Evolutionary conservation across 2,329 filamentous ascomycete genomes (phyloP).

Genomic region (Talaromyces sp.): DNA sequence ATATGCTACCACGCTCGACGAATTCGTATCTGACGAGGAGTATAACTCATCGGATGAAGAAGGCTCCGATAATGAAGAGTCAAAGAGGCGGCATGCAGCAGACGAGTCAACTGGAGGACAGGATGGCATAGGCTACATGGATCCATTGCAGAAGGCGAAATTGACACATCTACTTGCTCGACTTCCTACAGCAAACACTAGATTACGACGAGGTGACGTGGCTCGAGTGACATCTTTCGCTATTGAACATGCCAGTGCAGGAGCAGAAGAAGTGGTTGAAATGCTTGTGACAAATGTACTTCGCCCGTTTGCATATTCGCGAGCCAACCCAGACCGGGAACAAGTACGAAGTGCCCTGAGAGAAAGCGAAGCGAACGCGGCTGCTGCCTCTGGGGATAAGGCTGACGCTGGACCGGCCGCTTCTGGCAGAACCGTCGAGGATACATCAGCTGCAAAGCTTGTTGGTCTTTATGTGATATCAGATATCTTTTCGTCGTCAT

Average conservation of each 20-base stretch:
- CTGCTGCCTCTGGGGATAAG: slow-evolving; percentile 28
- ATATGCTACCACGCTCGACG: slow-evolving; percentile 69
- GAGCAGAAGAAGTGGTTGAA: slow-evolving; percentile 87
- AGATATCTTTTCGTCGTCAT: slow-evolving; percentile 76
- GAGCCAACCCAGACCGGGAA: slow-evolving; percentile 58
- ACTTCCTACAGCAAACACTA: slow-evolving; percentile 70
- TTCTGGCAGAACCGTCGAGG: slow-evolving; percentile 47
- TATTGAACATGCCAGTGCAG: slow-evolving; percentile 77
- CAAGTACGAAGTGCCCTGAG: slow-evolving; percentile 21
- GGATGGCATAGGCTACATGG: slow-evolving; percentile 65
- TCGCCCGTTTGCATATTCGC: slow-evolving; percentile 69
- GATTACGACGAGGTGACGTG: slow-evolving; percentile 77
- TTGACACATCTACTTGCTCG: slow-evolving; percentile 79
- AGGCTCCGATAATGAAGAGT: slow-evolving; percentile 50
- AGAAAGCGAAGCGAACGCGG: slow-evolving; percentile 33
- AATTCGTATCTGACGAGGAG: slow-evolving; percentile 78
- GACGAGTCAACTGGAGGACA: slow-evolving; percentile 37
- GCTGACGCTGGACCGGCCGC: slow-evolving; percentile 35
- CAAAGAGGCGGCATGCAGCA: slow-evolving; percentile 42
- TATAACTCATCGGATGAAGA: slow-evolving; percentile 88
- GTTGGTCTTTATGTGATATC: slow-evolving; percentile 76
- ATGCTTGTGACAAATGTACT: slow-evolving; percentile 80
- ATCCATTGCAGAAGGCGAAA: slow-evolving; percentile 78
- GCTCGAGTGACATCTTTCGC: slow-evolving; percentile 84
- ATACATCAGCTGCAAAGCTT: slow-evolving; percentile 69